phyloP scores from a whole-genome alignment of 2,329 filamentous ascomycete genomes.

The Fusarium fujikuroi region DNA sequence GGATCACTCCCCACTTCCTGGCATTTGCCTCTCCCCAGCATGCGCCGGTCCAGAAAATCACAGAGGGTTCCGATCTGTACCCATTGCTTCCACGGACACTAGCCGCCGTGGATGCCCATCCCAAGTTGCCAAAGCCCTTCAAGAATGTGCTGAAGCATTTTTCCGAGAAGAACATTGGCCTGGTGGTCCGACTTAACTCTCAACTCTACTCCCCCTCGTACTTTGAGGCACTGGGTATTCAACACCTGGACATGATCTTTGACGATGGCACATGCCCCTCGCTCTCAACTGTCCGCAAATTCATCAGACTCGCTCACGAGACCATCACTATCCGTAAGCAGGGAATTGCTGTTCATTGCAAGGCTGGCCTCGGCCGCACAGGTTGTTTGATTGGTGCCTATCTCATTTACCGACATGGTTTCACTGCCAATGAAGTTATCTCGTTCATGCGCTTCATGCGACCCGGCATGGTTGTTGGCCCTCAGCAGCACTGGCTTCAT shows the following conservation, averaged over 20 bases:
- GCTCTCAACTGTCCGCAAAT: slow-evolving; percentile 88
- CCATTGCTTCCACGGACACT: slow-evolving; percentile 78
- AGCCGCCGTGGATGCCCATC: slow-evolving; percentile 75
- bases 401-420: slow-evolving; percentile 95
- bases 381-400: slow-evolving; percentile 98
- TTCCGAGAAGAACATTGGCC: slow-evolving; percentile 83
- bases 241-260: slow-evolving; percentile 99
- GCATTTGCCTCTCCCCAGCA: slow-evolving; percentile 97
- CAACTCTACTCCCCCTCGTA: slow-evolving; percentile 96
- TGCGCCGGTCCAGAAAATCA: slow-evolving; percentile 77
- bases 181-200: slow-evolving; percentile 95
- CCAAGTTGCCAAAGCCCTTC: slow-evolving; percentile 84
- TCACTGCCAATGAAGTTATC: slow-evolving; percentile 97
- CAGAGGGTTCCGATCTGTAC: slow-evolving; percentile 78
- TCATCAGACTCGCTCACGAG: slow-evolving; percentile 93
- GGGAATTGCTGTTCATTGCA: slow-evolving; percentile 97
- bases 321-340: slow-evolving; percentile 92
- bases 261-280: slow-evolving; percentile 97
- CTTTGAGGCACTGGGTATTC: slow-evolving; percentile 94
- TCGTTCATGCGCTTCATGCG: slow-evolving; percentile 99
- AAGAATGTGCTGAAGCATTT: slow-evolving; percentile 97
- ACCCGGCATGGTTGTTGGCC: slow-evolving; percentile 97
- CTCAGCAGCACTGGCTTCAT: slow-evolving; percentile 98
- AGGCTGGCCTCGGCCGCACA: slow-evolving; percentile 93
- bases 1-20: slow-evolving; percentile 94